These are phyloP conservation scores for Lagenidium sp. DNA, from an alignment of 352 stramenopile species.

Conservation along the genomic window DNA sequence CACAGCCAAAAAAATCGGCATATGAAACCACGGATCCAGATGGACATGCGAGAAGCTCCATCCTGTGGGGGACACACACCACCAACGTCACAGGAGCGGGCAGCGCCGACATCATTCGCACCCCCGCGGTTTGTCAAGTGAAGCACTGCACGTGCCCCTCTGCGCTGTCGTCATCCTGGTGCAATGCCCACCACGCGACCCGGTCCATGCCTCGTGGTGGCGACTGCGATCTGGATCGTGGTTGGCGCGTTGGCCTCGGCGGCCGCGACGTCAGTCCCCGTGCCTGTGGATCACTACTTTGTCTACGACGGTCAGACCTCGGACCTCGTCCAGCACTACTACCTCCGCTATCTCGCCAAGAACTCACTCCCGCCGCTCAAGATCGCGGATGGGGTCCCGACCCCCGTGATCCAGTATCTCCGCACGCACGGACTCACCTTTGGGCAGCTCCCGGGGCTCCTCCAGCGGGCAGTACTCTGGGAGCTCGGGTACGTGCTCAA, in stretches of 20 bases:
- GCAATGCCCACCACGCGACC: too few species aligned
- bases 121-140: too few species aligned
- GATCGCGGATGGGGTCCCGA: constrained; percentile 3
- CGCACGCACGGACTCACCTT: constrained; percentile 4
- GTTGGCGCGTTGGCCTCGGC: background rate
- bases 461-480: constrained; percentile 15
- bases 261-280: background rate
- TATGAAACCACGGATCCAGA: too few species aligned
- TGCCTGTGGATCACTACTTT: constrained; percentile 15
- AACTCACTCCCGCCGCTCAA: constrained; percentile 7
- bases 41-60: too few species aligned
- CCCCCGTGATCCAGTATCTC: constrained; percentile 4
- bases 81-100: too few species aligned
- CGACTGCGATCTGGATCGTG: too few species aligned
- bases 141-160: too few species aligned
- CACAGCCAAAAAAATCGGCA: too few species aligned
- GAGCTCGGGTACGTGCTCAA: constrained; percentile 12
- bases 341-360: constrained; percentile 11
- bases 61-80: too few species aligned
- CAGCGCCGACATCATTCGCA: too few species aligned
- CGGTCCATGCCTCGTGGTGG: too few species aligned
- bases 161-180: too few species aligned
- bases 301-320: constrained; percentile 16
- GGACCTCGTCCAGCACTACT: constrained; percentile 19
- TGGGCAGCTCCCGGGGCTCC: constrained; percentile 10